A percentile compares a stretch with the other conserved stretches of the same genome.
Evolutionary conservation across 2,329 filamentous ascomycete genomes (phyloP).

Genomic region (Paraphoma sp.): DNA sequence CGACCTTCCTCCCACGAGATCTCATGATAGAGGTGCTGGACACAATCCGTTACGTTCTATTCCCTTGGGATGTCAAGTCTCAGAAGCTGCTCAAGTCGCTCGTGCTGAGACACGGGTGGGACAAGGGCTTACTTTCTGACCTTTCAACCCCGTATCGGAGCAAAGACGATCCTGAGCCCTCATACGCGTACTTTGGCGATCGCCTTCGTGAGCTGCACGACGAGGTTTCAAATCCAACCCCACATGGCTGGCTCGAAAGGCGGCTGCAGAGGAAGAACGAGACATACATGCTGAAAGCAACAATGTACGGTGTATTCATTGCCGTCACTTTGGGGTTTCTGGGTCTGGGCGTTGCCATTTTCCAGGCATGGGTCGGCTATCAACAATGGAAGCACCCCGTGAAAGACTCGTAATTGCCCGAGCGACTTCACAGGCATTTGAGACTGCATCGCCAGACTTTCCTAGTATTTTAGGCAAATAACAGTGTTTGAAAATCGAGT

Average conservation of each 20-base stretch:
- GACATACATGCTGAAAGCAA: neutral
- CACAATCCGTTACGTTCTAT: neutral
- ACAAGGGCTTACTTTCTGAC: constrained; percentile 8
- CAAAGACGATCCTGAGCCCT: constrained; percentile 21
- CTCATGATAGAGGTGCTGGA: neutral
- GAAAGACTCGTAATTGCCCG: neutral
- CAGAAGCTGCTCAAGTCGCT: constrained; percentile 13
- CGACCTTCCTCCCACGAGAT: neutral
- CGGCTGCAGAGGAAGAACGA: neutral
- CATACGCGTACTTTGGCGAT: constrained; percentile 34
- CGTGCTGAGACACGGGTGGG: constrained; percentile 2
- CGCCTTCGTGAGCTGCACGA: constrained; percentile 29
- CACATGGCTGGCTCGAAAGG: neutral
- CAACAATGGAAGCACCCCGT: neutral
- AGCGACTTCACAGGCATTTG: neutral
- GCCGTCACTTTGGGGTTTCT: neutral
- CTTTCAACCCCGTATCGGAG: constrained; percentile 6
- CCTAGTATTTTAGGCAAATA: neutral
- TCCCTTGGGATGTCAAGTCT: neutral
- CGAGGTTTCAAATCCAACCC: constrained; percentile 3
- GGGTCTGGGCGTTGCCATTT: neutral
- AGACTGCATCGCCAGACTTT: neutral
- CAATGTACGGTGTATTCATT: neutral
- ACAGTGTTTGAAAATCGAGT: neutral
- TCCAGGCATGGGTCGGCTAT: neutral